Evolutionary conservation across 2,329 filamentous ascomycete species (phyloP), one percentile per base, ranked within the genome.

Genomic region (Fusarium falciforme): DNA sequence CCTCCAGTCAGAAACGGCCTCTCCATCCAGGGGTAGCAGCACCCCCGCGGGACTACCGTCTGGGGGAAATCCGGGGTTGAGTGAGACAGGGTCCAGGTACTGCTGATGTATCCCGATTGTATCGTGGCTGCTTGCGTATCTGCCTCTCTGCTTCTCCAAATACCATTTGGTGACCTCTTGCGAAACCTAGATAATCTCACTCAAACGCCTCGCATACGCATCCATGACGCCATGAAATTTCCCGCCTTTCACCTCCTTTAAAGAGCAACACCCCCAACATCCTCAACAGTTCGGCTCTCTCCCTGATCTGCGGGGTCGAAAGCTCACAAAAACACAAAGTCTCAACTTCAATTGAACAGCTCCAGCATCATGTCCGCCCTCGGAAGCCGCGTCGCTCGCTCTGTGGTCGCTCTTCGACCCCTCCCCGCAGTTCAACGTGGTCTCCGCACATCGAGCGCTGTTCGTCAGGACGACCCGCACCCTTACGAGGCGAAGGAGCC

Each of bases 141-240:
- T 44, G 4, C 38, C 55, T 58, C 20, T 20, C 4, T 11, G 35
- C 57, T 64, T 64, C 72, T 52, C 68, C 62, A 72, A 75, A 69
- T 74, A 72, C 72, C 36, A 64, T 52, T 5, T 27, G 31, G 72
- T 59, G 59, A 74, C 72, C 8, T 75, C 1, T 3, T 2, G 3
- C 2, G 35, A 20, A 61, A 61, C 70, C 38, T 55, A 22, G 47
- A 61, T 31, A 58, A 60, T 54, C 17, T 20, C 40, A 49, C 35
- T 20, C 22, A 52, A 54, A 44, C 44, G 54, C 61, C 65, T 63
- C 61, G 35, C 33, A 27, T 64, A 70, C 69, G 61, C 63, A 67
- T 75, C 58, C 57, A 73, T 71, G 72, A 75, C 72, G 72, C 62
- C 35, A 70, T 67, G 61, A 66, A 70, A 73, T 70, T 66, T 69